These are phyloP conservation scores for Maudiozyma turicensis DNA, from an alignment of 805 yeast species.

Conservation along the genomic window DNA sequence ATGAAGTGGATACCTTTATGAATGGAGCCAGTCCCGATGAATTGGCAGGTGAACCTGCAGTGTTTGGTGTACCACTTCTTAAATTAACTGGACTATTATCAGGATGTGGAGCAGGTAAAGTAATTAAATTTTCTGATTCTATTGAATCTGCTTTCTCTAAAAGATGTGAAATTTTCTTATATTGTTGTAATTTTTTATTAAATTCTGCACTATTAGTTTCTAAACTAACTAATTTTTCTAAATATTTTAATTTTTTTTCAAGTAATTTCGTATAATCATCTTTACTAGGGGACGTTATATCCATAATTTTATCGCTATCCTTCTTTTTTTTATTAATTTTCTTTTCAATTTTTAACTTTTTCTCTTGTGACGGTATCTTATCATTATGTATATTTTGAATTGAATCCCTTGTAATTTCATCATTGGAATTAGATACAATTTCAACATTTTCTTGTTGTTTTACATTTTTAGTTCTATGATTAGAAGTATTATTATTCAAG, in stretches of 20 bases:
- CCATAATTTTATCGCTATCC: not conserved
- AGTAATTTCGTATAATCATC: slow-evolving; percentile 49
- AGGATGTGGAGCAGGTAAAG: not conserved
- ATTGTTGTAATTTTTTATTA: slow-evolving; percentile 27
- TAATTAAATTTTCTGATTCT: slow-evolving; percentile 1
- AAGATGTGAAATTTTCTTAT: slow-evolving; percentile 32
- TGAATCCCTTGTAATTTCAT: no score
- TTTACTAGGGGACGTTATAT: slow-evolving; percentile 20
- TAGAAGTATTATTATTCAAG: slow-evolving; percentile 2
- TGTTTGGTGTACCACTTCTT: not conserved
- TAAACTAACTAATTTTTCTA: slow-evolving; percentile 37
- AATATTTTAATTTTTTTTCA: slow-evolving; percentile 43
- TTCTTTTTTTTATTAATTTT: not conserved
- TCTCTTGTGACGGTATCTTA: not conserved
- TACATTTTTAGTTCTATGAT: not conserved
- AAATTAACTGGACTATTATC: not conserved
- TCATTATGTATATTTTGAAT: no score
- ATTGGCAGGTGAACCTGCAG: not conserved
- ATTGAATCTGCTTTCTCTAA: slow-evolving; percentile 11
- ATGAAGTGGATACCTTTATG: not conserved
- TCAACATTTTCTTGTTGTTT: not conserved
- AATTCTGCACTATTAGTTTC: slow-evolving; percentile 19
- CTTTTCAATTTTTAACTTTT: not conserved
- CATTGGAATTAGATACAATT: no score
- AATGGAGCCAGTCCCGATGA: not conserved